phyloP scores from a whole-genome alignment of 1,284 basidiomycete genomes.

The Xerocomus minutiporus region DNA sequence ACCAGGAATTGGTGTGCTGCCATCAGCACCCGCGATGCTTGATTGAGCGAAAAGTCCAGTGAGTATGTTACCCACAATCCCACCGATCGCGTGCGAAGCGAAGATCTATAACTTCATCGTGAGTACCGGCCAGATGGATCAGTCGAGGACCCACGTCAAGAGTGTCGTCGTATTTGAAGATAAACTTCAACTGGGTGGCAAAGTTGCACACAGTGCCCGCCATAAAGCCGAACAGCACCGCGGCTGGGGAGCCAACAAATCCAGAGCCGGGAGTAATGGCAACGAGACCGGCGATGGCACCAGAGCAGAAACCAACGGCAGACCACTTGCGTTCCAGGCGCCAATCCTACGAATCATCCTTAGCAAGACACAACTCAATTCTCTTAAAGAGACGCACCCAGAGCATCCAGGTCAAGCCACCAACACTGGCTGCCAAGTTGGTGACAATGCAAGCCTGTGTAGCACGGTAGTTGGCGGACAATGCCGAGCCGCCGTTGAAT shows the following conservation, averaged over 20 bases:
- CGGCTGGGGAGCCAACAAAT: slow-evolving; percentile 81
- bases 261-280: slow-evolving; percentile 92
- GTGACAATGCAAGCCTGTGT: slow-evolving; percentile 90
- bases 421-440: slow-evolving; percentile 82
- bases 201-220: slow-evolving; percentile 88
- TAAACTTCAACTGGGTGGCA: slow-evolving; percentile 89
- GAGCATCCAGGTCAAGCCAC: slow-evolving; percentile 93
- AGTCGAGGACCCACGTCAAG: slow-evolving; percentile 57
- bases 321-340: slow-evolving; percentile 92
- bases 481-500: slow-evolving; percentile 84
- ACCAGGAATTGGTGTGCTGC: slow-evolving; percentile 66
- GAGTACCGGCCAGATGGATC: neutral
- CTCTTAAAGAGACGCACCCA: slow-evolving; percentile 42
- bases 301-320: slow-evolving; percentile 94
- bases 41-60: slow-evolving; percentile 88
- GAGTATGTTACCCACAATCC: slow-evolving; percentile 81
- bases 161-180: slow-evolving; percentile 70
- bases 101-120: slow-evolving; percentile 56
- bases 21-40: slow-evolving; percentile 83
- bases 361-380: neutral
- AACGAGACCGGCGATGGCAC: slow-evolving; percentile 86
- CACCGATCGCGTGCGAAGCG: slow-evolving; percentile 86
- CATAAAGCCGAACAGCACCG: slow-evolving; percentile 82
- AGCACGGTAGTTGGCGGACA: slow-evolving; percentile 84
- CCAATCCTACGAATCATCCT: slow-evolving; percentile 57